Conservation (phyloP, 2,329 filamentous ascomycete species). For the Nothopassalora personata region DNA sequence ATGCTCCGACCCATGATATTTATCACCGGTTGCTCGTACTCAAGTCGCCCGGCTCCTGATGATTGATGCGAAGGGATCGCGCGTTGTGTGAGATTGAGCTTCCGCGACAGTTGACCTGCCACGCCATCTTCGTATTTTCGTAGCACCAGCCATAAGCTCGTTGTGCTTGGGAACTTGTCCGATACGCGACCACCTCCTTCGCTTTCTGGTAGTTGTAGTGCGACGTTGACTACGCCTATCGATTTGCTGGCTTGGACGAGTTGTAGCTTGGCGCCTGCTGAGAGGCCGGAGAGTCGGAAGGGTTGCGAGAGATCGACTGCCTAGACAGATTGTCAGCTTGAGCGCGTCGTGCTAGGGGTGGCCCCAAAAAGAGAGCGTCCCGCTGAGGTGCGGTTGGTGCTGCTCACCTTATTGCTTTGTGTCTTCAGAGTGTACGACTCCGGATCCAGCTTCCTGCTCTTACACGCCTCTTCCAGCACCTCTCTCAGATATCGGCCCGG, state of each 20-base stretch:
- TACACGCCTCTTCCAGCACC: slow-evolving; percentile 80
- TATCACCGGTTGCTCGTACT: slow-evolving; percentile 81
- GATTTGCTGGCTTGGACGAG: slow-evolving; percentile 83
- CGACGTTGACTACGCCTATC: slow-evolving; percentile 78
- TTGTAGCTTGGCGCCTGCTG: slow-evolving; percentile 83
- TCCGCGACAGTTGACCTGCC: slow-evolving; percentile 42
- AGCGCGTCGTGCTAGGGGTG: no score
- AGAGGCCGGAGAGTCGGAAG: slow-evolving; percentile 75
- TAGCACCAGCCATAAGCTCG: slow-evolving; percentile 81
- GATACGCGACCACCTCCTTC: slow-evolving; percentile 65
- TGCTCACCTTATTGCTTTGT: slow-evolving; percentile 65
- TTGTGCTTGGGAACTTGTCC: slow-evolving; percentile 83
- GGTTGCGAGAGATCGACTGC: slow-evolving; percentile 77
- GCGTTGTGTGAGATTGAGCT: slow-evolving; percentile 76
- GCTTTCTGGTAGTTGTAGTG: slow-evolving; percentile 73
- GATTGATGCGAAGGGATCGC: slow-evolving; percentile 61
- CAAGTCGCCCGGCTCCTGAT: slow-evolving; percentile 64
- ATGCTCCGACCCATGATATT: slow-evolving; percentile 79
- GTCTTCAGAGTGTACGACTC: slow-evolving; percentile 81
- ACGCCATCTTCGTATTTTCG: slow-evolving; percentile 81
- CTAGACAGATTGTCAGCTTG: neutral
- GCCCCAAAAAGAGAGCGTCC: neutral
- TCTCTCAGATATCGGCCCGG: slow-evolving; percentile 78
- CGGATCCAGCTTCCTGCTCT: slow-evolving; percentile 67
- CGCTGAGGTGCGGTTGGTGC: neutral